Conservation (phyloP, 371 early-diverging fungal species). For the Mucor lusitanicus region DNA sequence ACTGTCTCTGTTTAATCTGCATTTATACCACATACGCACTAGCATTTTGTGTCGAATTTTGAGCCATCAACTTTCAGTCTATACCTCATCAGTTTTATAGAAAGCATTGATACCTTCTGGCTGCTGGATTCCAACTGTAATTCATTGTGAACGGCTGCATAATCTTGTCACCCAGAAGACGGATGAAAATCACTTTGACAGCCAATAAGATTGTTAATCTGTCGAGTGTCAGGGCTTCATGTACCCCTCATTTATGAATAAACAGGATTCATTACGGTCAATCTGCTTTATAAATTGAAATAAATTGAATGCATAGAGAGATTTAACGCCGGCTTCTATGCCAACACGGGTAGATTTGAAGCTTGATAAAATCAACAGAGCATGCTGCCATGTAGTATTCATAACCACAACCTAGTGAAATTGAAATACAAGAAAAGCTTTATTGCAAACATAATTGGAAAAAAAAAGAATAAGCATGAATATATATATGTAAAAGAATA, state of each 20-base stretch:
- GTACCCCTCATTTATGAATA: background rate
- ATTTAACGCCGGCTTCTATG: background rate
- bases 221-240: too few species aligned
- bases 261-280: background rate
- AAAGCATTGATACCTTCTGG: background rate
- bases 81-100: too few species aligned
- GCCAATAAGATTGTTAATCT: background rate
- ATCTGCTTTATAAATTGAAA: too few species aligned
- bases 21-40: background rate
- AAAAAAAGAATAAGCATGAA: background rate
- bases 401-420: too few species aligned
- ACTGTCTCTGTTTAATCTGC: background rate
- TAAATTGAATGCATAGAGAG: background rate
- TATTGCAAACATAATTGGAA: background rate
- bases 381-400: too few species aligned
- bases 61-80: too few species aligned
- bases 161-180: background rate
- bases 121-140: too few species aligned
- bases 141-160: background rate
- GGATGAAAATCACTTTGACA: background rate
- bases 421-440: slow-evolving; percentile 1
- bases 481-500: background rate
- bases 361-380: too few species aligned
- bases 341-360: too few species aligned
- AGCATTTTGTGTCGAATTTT: too few species aligned